Percentiles rank a stretch among this genome's conserved stretches.
Conservation (phyloP, 2,329 filamentous ascomycete species). For the Colletotrichum acutatum region DNA sequence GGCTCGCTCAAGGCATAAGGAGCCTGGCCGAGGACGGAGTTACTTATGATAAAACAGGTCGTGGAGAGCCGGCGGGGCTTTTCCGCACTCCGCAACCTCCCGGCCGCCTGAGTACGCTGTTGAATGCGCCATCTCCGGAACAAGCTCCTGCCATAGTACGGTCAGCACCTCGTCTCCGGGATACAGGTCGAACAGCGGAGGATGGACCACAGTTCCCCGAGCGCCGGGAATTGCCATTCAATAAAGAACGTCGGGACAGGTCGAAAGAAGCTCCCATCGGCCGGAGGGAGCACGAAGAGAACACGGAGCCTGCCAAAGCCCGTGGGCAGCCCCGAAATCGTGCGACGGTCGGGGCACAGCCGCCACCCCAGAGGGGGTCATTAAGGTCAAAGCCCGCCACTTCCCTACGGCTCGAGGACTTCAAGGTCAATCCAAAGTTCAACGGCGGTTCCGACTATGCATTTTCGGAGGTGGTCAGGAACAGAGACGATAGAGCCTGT, state of each 20-base stretch:
- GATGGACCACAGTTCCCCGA: constrained; percentile 48
- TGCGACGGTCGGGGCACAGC: constrained; percentile 13
- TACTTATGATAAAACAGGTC: constrained; percentile 37
- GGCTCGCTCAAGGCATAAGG: constrained; percentile 51
- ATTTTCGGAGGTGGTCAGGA: constrained; percentile 79
- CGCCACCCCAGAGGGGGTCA: constrained; percentile 40
- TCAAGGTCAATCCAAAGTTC: constrained; percentile 80
- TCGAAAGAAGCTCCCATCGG: constrained; percentile 5
- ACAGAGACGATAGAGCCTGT: constrained; percentile 74
- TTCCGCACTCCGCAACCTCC: constrained; percentile 36
- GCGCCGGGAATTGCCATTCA: constrained; percentile 56
- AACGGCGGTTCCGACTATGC: constrained; percentile 80
- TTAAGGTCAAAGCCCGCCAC: constrained; percentile 69
- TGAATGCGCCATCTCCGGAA: constrained; percentile 44
- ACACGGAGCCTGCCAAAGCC: constrained; percentile 5
- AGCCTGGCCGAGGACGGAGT: constrained; percentile 61
- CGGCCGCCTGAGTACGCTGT: constrained; percentile 46
- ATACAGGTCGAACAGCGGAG: constrained; percentile 30
- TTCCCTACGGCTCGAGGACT: constrained; percentile 75
- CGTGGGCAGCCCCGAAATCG: neutral
- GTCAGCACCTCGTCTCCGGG: constrained; percentile 39
- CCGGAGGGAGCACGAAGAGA: neutral
- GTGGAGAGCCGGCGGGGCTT: constrained; percentile 29
- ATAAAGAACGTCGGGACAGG: constrained; percentile 39
- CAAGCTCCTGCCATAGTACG: constrained; percentile 41